phyloP scores from a whole-genome alignment of 805 yeast species.

The Yarrowia sp. region DNA sequence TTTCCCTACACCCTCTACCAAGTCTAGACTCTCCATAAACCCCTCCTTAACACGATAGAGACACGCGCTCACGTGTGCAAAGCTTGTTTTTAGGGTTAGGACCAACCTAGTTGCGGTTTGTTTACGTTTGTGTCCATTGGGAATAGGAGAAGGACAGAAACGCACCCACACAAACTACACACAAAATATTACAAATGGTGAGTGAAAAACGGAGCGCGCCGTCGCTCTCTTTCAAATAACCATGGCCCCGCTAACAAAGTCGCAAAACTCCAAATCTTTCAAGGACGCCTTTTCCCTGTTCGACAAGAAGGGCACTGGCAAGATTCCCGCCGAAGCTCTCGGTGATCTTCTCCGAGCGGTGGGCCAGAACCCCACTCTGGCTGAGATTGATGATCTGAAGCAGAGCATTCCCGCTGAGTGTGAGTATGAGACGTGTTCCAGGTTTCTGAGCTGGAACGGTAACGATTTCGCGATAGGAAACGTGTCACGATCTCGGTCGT shows the following conservation, averaged over 20 bases:
- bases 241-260: constrained; percentile 27
- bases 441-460: background rate
- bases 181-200: constrained; percentile 25
- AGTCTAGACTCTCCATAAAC: background rate
- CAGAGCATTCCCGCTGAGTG: constrained; percentile 41
- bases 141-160: constrained; percentile 22
- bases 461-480: background rate
- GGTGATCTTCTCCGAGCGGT: constrained; percentile 96
- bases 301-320: constrained; percentile 94
- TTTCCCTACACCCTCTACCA: too few species aligned
- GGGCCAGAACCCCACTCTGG: constrained; percentile 96
- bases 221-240: background rate
- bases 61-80: constrained; percentile 20
- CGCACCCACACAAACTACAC: constrained; percentile 14
- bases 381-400: constrained; percentile 69
- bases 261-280: constrained; percentile 44
- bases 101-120: background rate
- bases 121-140: constrained; percentile 23
- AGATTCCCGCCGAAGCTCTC: constrained; percentile 74
- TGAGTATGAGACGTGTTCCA: constrained; percentile 30
- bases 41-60: background rate
- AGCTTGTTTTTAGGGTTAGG: constrained; percentile 10
- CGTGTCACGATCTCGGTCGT: constrained; percentile 5
- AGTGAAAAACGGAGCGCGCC: background rate
- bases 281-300: constrained; percentile 96